Conservation (phyloP, 805 yeast genomes). For the Metschnikowia dekortorum region DNA sequence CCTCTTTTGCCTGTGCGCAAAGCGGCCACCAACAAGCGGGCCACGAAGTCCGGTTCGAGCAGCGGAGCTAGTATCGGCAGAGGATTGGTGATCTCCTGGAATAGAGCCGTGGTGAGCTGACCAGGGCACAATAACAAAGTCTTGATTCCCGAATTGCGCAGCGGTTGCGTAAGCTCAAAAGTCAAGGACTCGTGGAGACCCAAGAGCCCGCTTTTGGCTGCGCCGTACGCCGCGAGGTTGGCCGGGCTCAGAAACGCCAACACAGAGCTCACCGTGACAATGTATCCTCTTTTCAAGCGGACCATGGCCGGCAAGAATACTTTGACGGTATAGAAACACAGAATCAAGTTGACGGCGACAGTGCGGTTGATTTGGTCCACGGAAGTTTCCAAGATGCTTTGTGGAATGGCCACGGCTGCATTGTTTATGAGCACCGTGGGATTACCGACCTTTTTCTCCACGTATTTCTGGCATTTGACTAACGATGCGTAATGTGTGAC, state of each 20-base stretch:
- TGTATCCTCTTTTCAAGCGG: slow-evolving; percentile 56
- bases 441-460: slow-evolving; percentile 48
- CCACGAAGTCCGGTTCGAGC: slow-evolving; percentile 64
- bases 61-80: slow-evolving; percentile 77
- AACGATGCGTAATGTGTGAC: slow-evolving; percentile 53
- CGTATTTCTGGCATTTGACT: slow-evolving; percentile 29
- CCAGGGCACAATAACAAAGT: slow-evolving; percentile 85
- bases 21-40: slow-evolving; percentile 51
- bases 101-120: slow-evolving; percentile 73
- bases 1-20: slow-evolving; percentile 61
- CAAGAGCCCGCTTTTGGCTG: slow-evolving; percentile 81
- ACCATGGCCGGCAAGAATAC: slow-evolving; percentile 74
- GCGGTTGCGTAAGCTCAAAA: slow-evolving; percentile 58
- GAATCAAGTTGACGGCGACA: slow-evolving; percentile 62
- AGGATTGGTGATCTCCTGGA: slow-evolving; percentile 70
- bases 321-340: slow-evolving; percentile 67
- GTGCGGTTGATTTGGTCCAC: slow-evolving; percentile 58
- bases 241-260: slow-evolving; percentile 86
- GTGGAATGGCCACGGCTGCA: slow-evolving; percentile 72
- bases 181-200: slow-evolving; percentile 81
- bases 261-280: slow-evolving; percentile 79
- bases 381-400: slow-evolving; percentile 48
- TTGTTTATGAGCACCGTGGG: slow-evolving; percentile 76
- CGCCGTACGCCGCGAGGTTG: slow-evolving; percentile 77
- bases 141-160: slow-evolving; percentile 50